These are phyloP conservation scores for Pholiota microspora DNA, from an alignment of 768 basidiomycete species.

Conservation along the genomic window DNA sequence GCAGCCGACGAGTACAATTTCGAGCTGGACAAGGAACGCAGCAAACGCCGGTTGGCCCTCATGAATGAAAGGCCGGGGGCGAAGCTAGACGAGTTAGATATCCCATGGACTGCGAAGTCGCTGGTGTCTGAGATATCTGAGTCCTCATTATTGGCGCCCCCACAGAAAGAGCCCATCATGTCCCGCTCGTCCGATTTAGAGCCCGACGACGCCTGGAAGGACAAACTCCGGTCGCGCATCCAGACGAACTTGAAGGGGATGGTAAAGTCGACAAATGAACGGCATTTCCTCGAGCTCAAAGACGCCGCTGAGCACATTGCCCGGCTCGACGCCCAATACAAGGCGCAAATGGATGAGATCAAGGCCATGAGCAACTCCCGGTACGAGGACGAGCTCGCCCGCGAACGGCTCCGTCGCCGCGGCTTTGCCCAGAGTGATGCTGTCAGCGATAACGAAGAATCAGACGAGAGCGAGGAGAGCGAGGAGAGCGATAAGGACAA, in stretches of 20 bases:
- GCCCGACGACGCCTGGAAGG: slow-evolving; percentile 5
- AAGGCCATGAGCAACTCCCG: background rate
- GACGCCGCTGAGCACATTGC: slow-evolving; percentile 4
- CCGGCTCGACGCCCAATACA: slow-evolving; percentile 2
- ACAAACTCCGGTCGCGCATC: slow-evolving; percentile 1
- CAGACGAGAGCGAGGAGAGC: background rate
- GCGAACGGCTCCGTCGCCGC: slow-evolving; percentile 5
- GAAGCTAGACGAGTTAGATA: background rate
- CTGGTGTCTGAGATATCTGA: background rate
- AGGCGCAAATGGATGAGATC: background rate
- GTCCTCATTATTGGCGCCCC: background rate
- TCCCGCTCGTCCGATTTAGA: slow-evolving; percentile 1
- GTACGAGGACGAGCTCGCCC: slow-evolving; percentile 3
- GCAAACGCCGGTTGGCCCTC: slow-evolving; percentile 32
- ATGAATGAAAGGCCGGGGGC: background rate
- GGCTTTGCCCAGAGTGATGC: background rate
- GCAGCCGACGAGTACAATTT: slow-evolving; percentile 45
- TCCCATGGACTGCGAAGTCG: background rate
- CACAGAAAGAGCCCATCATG: background rate
- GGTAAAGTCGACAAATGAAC: background rate
- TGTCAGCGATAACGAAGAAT: background rate
- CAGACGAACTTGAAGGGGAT: background rate
- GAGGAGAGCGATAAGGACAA: slow-evolving; percentile 1
- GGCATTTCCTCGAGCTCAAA: background rate
- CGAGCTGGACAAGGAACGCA: slow-evolving; percentile 46